Evolutionary conservation across 371 early-diverging fungal genomes (phyloP).

Genomic region (Zopfochytrium polystomum): DNA sequence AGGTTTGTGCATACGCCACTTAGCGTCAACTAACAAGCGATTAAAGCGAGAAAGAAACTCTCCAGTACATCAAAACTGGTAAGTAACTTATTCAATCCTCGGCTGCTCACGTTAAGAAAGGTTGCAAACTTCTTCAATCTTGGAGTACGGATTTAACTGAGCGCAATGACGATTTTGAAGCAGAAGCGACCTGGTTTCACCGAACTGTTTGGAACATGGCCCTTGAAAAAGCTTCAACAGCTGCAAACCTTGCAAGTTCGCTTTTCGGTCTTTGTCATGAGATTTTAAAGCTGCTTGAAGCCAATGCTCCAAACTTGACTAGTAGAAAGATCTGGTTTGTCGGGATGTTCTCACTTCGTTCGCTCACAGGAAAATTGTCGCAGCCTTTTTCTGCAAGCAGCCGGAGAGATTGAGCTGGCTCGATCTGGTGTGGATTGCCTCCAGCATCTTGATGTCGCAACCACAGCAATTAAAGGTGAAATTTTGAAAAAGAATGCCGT

Average conservation of each 20-base stretch:
- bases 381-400: slow-evolving; percentile 9
- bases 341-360: background rate
- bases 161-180: slow-evolving; percentile 13
- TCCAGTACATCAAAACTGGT: too few relatives aligned
- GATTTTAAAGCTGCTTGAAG: slow-evolving; percentile 1
- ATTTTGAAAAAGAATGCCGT: too few relatives aligned
- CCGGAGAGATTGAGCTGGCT: slow-evolving; percentile 18
- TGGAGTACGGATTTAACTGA: too few relatives aligned
- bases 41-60: too few relatives aligned
- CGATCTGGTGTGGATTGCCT: slow-evolving; percentile 11
- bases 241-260: background rate
- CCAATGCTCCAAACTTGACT: background rate
- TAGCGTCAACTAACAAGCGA: too few relatives aligned
- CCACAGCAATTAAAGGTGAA: too few relatives aligned
- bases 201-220: slow-evolving; percentile 20
- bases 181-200: slow-evolving; percentile 14
- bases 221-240: background rate
- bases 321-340: slow-evolving; percentile 14
- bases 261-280: slow-evolving; percentile 8
- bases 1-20: too few relatives aligned
- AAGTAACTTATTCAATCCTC: too few relatives aligned
- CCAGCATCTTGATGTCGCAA: too few relatives aligned
- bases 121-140: too few relatives aligned
- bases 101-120: too few relatives aligned
- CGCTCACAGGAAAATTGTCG: background rate